phyloP scores from a whole-genome alignment of 257 asterid species.

The Penstemon barbatus region DNA sequence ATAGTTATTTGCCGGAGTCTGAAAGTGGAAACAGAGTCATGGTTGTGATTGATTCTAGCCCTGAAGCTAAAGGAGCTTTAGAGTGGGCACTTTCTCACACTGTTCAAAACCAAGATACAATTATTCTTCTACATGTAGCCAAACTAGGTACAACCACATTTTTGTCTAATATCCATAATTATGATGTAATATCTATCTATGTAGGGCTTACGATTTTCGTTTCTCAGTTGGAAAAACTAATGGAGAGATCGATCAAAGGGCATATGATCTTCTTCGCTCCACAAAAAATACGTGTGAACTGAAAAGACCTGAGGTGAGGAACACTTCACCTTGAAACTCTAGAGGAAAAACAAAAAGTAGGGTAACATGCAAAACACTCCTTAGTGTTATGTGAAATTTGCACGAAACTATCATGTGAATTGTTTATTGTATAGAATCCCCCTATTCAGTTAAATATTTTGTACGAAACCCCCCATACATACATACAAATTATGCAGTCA shows the following conservation, averaged over 20 bases:
- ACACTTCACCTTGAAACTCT: too few species aligned
- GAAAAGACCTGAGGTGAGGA: conserved; percentile 60
- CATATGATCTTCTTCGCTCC: conserved; percentile 45
- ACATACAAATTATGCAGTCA: too few species aligned
- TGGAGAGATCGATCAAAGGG: conserved; percentile 38
- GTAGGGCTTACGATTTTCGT: background rate
- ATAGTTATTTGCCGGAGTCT: conserved; percentile 33
- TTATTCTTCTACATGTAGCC: conserved; percentile 64
- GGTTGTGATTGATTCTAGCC: conserved; percentile 72
- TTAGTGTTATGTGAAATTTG: too few species aligned
- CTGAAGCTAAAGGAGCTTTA: conserved; percentile 70
- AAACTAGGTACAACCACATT: conserved; percentile 44
- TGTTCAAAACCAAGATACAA: conserved; percentile 65
- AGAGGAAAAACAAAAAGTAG: too few species aligned
- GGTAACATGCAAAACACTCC: too few species aligned
- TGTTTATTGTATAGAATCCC: too few species aligned
- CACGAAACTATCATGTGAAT: too few species aligned
- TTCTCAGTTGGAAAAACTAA: conserved; percentile 47
- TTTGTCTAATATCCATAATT: background rate
- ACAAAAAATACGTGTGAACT: conserved; percentile 45
- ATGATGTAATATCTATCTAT: background rate
- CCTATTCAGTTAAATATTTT: too few species aligned
- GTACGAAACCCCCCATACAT: too few species aligned
- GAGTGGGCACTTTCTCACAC: conserved; percentile 90
- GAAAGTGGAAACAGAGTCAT: conserved; percentile 70